Base-by-base conservation (phyloP, 208 protist genomes). In the Wallacemonas sp. region DNA sequence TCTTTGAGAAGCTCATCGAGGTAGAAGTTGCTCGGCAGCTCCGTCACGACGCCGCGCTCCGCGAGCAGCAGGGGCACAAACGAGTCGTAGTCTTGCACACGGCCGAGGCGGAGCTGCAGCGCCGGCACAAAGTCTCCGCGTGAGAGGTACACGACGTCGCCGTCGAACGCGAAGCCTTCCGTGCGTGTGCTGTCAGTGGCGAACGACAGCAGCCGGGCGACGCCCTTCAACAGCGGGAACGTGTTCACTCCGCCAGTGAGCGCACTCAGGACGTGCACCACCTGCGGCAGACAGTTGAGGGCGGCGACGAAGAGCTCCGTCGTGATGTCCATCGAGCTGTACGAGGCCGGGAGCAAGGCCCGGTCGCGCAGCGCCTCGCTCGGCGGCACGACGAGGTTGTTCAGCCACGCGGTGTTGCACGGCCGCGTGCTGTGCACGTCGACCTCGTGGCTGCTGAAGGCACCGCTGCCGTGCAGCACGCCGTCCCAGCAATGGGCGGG, bases 41-140 rank as follows among this genome's bases (percentile, higher is more conserved):
- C 67, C 23, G 90, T 96, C 49, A 95, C 79, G 34, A 96, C 78
- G 19, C 88, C 92, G 3, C 64, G 62, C 21, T 80, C 88, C 8
- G 55, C 54, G 14, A 95, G 63, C 29, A 97, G 77, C 56, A 93
- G 71, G 21, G 80, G 80, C 44, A 96, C 88, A 56, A 90, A 91
- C 54, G 93, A 86, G 58, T 97, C 92, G 72, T 95, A 96, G 68
- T 97, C 92, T 72, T 97, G 88, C 24, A 96, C 70, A 14, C 87
- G 74, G 19, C 92, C 92, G 14, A 74, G 68, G n/a, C 90, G 90
- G 17, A 95, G 64, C 32, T 65, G 49, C 17, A 95, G 76, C 19
- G 79, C 70, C 8, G 81, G 77, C 17, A 92, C 24, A 17, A 93
- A 56, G 14, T 30, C 17, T 3, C 46, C 57, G 5, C 83, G 77